Evolutionary conservation across 768 basidiomycete genomes (phyloP).

Genomic region (Pisolithus sp.): DNA sequence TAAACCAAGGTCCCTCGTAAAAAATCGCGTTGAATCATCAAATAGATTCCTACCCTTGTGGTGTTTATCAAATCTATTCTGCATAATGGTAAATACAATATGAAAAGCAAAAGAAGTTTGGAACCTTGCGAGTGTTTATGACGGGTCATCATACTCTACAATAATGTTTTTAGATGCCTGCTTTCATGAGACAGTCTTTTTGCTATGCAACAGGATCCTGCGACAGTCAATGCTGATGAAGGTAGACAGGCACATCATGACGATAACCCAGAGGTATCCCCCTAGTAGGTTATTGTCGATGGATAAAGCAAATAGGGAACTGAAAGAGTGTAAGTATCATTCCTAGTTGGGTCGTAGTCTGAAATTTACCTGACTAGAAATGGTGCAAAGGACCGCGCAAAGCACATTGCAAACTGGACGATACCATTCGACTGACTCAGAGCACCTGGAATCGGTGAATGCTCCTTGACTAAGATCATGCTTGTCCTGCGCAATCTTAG

Average conservation of each 20-base stretch:
- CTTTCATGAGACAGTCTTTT: constrained; percentile 3
- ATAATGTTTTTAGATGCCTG: too few relatives aligned
- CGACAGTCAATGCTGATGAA: constrained; percentile 26
- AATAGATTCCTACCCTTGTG: too few relatives aligned
- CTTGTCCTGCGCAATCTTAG: constrained; percentile 38
- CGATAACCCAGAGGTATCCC: constrained; percentile 51
- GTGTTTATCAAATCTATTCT: too few relatives aligned
- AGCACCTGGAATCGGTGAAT: constrained; percentile 44
- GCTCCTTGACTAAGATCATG: constrained; percentile 55
- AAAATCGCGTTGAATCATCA: too few relatives aligned
- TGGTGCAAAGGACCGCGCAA: constrained; percentile 51
- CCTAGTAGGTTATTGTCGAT: constrained; percentile 40
- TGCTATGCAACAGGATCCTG: constrained; percentile 21
- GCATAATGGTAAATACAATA: too few relatives aligned
- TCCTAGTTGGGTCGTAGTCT: neutral
- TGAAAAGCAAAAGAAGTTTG: too few relatives aligned
- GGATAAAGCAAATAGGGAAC: constrained; percentile 54
- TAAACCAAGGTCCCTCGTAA: too few relatives aligned
- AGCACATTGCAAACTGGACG: constrained; percentile 54
- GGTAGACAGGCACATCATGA: constrained; percentile 42
- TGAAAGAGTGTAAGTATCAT: constrained; percentile 14
- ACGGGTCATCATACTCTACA: neutral
- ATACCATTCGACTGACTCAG: constrained; percentile 62
- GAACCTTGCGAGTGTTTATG: neutral
- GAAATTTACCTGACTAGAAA: constrained; percentile 47